Evolutionary conservation across 257 asterid genomes (phyloP), one percentile per base, ranked within the genome.

Genomic region (Gentiana dahurica): DNA sequence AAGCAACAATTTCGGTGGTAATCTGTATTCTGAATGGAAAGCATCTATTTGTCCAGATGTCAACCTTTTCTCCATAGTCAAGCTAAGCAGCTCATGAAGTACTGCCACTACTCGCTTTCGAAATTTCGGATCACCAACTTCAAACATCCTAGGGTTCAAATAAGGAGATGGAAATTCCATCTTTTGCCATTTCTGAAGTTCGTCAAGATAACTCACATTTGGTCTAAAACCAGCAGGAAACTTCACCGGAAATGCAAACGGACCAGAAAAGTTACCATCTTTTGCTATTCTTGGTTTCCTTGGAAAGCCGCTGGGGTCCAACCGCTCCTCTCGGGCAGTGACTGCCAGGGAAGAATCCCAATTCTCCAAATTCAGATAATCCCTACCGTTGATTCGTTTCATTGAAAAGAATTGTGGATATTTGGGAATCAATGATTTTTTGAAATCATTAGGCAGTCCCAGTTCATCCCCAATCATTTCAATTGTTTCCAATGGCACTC

Each of bases 131-230:
- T 91, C 95, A 10, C 73, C 71, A 15, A 73, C 71, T 61, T 91
- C 93, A 44, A 91, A 62, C 58, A 73, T 72, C 77, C 86, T 83
- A 0, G 95, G 86, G 44, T 91, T 88, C 82, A 87, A 75, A 73
- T 87, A 91, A 4, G 98, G 98, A 62, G 98, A 91, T 41, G 98
- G 97, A 71, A 88, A 83, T 34, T 85, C 95, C 95, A 91, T 41
- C 71, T 77, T 88, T 75, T 91, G 98, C 98, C 98, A 91, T 66
- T 75, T 85, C 68, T 64, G 77, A 11, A 87, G 73, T 69, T 81
- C 92, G 71, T 81, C 77, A 7, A 91, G 80, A 73, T 91, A 91
- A 63, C 84, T 79, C 85, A 56, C 65, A 34, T 91, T 83, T 32
- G 97, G 94, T 79, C 98, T 85, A 64, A 91, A 87, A 45, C 97